phyloP scores from a whole-genome alignment of 2,329 filamentous ascomycete genomes.

The Colletotrichum agaves region DNA sequence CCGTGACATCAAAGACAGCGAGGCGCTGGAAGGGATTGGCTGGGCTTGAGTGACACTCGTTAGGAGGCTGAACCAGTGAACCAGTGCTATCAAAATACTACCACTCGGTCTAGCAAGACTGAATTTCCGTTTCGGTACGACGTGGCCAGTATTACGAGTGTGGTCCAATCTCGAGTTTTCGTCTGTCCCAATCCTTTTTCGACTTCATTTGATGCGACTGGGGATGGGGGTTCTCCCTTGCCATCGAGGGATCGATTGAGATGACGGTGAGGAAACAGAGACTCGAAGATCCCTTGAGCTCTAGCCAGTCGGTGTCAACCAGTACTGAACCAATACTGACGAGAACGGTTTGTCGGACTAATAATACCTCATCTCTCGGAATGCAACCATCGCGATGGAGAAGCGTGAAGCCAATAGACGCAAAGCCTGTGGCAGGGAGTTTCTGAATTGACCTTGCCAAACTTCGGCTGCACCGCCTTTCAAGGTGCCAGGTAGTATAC shows the following conservation, averaged over 20 bases:
- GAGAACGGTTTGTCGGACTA: neutral
- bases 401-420: conserved; percentile 4
- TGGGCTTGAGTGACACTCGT: conserved; percentile 9
- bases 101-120: conserved; percentile 1
- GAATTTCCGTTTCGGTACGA: neutral
- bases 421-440: conserved; percentile 5
- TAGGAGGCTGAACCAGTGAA: neutral
- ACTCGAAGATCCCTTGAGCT: neutral
- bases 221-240: neutral
- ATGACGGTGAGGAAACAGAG: too few relatives aligned
- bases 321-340: neutral
- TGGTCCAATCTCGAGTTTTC: neutral
- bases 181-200: conserved; percentile 4
- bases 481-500: neutral
- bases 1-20: neutral
- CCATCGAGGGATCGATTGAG: neutral
- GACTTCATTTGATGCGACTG: neutral
- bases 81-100: neutral
- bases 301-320: neutral
- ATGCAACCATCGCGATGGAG: conserved; percentile 14
- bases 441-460: conserved; percentile 7
- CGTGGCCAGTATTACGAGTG: neutral
- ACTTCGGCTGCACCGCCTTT: conserved; percentile 5
- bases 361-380: conserved; percentile 16
- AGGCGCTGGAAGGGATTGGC: conserved; percentile 14